Conservation (phyloP, 352 stramenopile species). For the Phytophthora cajani region DNA sequence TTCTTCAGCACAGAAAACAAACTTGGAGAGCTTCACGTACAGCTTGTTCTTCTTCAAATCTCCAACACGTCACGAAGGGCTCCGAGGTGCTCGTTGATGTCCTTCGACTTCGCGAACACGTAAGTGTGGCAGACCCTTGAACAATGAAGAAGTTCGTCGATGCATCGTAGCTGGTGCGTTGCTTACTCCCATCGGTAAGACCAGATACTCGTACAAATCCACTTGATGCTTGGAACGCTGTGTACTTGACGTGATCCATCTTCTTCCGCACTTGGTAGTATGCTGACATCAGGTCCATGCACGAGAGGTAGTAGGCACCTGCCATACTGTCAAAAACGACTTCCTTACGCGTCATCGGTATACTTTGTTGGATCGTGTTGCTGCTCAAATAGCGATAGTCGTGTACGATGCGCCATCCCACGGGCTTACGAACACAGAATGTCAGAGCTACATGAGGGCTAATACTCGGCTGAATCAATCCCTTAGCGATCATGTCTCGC, state of each 20-base stretch:
- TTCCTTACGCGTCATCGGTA: neutral
- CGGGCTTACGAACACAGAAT: neutral
- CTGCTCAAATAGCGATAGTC: neutral
- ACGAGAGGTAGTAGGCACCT: conserved; percentile 17
- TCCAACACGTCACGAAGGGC: too few relatives aligned
- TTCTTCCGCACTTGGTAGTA: conserved; percentile 36
- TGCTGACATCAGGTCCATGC: conserved; percentile 25
- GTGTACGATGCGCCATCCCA: neutral
- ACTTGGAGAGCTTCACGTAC: too few relatives aligned
- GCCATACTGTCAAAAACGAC: neutral
- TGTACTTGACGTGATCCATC: conserved; percentile 22
- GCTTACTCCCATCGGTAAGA: neutral
- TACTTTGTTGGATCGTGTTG: neutral
- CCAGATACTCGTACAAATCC: conserved; percentile 16
- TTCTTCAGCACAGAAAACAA: too few relatives aligned
- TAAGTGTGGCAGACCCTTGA: neutral
- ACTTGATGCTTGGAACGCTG: conserved; percentile 21
- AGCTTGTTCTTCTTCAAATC: too few relatives aligned
- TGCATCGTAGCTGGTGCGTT: neutral
- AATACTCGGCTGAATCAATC: neutral
- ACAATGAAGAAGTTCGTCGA: neutral
- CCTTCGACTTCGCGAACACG: too few relatives aligned
- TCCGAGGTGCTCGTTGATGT: too few relatives aligned
- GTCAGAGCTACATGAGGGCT: neutral
- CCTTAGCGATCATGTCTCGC: neutral